These are phyloP conservation scores for Blumeriella jaapii DNA, from an alignment of 2,329 filamentous ascomycete genomes.

Conservation along the genomic window DNA sequence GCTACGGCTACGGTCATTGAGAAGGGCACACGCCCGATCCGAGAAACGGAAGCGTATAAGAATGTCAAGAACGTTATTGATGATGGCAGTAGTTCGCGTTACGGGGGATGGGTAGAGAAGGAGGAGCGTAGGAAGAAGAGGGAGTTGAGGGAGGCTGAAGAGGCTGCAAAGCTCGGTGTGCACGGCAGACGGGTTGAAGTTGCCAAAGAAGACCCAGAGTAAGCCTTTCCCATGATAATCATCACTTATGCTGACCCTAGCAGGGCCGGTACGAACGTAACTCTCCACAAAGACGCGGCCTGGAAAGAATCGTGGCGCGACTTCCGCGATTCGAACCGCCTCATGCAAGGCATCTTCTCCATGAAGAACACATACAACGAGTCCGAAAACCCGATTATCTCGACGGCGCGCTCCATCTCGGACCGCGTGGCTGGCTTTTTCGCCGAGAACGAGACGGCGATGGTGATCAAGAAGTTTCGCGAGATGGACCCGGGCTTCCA, in stretches of 20 bases:
- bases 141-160: conserved; percentile 58
- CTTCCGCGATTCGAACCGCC: conserved; percentile 79
- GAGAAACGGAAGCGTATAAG: conserved; percentile 91
- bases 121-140: conserved; percentile 78
- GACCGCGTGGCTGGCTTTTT: conserved; percentile 93
- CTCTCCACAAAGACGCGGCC: conserved; percentile 88
- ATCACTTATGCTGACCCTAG: conserved; percentile 26
- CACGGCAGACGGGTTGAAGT: conserved; percentile 42
- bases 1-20: conserved; percentile 80
- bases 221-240: conserved; percentile 37
- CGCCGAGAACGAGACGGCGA: conserved; percentile 93
- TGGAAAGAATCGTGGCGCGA: conserved; percentile 99
- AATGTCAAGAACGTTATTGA: conserved; percentile 93
- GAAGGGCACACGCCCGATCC: conserved; percentile 87
- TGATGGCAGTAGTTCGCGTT: conserved; percentile 89
- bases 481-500: conserved; percentile 93
- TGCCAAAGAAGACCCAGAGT: conserved; percentile 79
- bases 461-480: conserved; percentile 96
- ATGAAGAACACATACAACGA: conserved; percentile 86
- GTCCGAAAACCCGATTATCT: conserved; percentile 92
- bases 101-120: conserved; percentile 94
- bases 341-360: conserved; percentile 80
- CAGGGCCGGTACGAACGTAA: conserved; percentile 89
- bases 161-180: conserved; percentile 31
- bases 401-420: conserved; percentile 80